Evolutionary conservation across 2,329 filamentous ascomycete genomes (phyloP).

Genomic region (Colletotrichum shisoi): DNA sequence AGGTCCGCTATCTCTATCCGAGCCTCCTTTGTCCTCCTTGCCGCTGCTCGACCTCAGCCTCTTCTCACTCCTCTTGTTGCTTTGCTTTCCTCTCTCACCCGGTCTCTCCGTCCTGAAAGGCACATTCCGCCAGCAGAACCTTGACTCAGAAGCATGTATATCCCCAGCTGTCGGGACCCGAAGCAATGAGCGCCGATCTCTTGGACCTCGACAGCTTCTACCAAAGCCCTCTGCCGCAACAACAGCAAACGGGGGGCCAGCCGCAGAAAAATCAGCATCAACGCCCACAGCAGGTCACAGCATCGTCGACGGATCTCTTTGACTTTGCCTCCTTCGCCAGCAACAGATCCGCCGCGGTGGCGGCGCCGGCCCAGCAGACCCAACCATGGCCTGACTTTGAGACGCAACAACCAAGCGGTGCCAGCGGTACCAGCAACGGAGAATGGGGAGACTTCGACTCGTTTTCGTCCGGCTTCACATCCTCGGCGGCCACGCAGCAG

Average conservation of each 20-base stretch:
- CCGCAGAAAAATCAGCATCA: conserved; percentile 37
- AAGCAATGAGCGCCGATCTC: conserved; percentile 69
- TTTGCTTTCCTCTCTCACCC: conserved; percentile 10
- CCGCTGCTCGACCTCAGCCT: conserved; percentile 15
- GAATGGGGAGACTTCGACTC: conserved; percentile 42
- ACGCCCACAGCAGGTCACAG: conserved; percentile 35
- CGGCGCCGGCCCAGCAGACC: conserved; percentile 37
- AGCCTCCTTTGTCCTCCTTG: conserved; percentile 36
- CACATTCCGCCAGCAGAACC: neutral
- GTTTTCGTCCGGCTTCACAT: conserved; percentile 33
- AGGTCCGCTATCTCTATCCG: conserved; percentile 24
- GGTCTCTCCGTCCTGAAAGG: conserved; percentile 6
- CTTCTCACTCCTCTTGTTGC: conserved; percentile 12
- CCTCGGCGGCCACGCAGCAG: conserved; percentile 40
- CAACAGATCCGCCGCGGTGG: conserved; percentile 16
- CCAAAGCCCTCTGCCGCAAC: conserved; percentile 46
- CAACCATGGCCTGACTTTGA: conserved; percentile 49
- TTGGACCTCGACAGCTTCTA: conserved; percentile 68
- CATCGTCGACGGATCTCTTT: conserved; percentile 44
- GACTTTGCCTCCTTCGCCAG: conserved; percentile 41
- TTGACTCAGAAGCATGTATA: conserved; percentile 26
- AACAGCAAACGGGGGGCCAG: conserved; percentile 30
- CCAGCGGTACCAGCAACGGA: conserved; percentile 22
- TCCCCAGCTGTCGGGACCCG: conserved; percentile 36
- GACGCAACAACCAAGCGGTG: conserved; percentile 40